A percentile compares a stretch with the other conserved stretches of the same genome.
These are phyloP conservation scores for Spizellomyces punctatus DNA, from an alignment of 192 early-diverging fungal species.

Conservation along the genomic window DNA sequence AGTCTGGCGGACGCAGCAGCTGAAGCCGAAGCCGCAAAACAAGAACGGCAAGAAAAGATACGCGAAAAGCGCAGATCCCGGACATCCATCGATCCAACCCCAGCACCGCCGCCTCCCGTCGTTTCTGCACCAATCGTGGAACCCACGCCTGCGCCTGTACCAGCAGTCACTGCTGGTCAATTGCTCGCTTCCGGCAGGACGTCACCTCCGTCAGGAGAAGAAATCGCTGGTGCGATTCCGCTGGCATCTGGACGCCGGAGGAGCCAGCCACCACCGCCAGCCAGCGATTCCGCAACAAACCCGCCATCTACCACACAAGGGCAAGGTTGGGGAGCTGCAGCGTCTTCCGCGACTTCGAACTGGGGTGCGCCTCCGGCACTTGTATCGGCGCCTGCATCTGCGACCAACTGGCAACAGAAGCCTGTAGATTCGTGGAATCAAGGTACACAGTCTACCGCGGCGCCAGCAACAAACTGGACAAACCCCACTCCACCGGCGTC, in stretches of 20 bases:
- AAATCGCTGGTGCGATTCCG: slow-evolving; percentile 21
- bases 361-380: no score
- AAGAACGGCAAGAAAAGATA: slow-evolving; percentile 49
- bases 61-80: slow-evolving; percentile 42
- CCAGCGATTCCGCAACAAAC: no score
- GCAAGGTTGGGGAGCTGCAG: slow-evolving; percentile 24
- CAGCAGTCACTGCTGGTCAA: background rate
- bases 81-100: slow-evolving; percentile 1
- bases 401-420: no score
- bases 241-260: slow-evolving; percentile 22
- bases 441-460: no score
- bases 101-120: background rate
- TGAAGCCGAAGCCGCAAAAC: slow-evolving; percentile 40
- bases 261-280: background rate
- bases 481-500: slow-evolving; percentile 12
- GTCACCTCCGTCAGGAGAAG: background rate
- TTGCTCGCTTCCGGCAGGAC: background rate
- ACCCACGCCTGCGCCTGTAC: slow-evolving; percentile 4
- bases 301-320: background rate
- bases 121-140: background rate
- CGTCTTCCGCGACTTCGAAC: slow-evolving; percentile 1
- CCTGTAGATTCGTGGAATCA: no score
- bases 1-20: slow-evolving; percentile 33
- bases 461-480: background rate
- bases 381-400: no score